phyloP scores from a whole-genome alignment of 495 filamentous ascomycete genomes.

The Neurospora sp. region DNA sequence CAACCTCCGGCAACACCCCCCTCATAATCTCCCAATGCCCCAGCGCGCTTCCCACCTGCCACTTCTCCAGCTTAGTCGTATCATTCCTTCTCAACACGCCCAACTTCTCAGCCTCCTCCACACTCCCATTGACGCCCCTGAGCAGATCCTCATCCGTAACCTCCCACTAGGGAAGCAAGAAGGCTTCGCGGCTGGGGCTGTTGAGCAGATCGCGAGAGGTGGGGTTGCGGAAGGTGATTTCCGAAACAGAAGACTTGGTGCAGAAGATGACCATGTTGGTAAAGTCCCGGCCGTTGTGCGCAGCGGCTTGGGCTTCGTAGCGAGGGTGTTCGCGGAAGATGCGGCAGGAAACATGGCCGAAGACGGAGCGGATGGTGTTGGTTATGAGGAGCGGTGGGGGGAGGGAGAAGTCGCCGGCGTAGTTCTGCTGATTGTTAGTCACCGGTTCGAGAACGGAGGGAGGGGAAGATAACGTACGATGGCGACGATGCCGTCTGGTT shows the following conservation, averaged over 20 bases:
- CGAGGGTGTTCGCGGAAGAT: constrained; percentile 71
- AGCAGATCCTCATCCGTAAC: constrained; percentile 38
- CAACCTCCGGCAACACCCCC: constrained; percentile 59
- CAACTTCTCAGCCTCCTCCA: constrained; percentile 25
- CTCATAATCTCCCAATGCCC: constrained; percentile 92
- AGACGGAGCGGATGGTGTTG: constrained; percentile 59
- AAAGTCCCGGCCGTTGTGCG: constrained; percentile 51
- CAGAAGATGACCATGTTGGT: constrained; percentile 85
- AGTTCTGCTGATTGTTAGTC: too few relatives aligned
- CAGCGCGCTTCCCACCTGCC: constrained; percentile 63
- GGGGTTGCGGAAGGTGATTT: constrained; percentile 59
- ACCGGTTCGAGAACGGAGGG: too few relatives aligned
- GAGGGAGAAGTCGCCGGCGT: constrained; percentile 77
- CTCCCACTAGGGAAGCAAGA: constrained; percentile 66
- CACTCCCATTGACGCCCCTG: background rate
- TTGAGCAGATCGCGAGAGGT: constrained; percentile 57
- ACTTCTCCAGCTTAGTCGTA: constrained; percentile 51
- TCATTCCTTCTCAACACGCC: constrained; percentile 44
- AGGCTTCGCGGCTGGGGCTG: constrained; percentile 46
- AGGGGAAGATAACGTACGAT: constrained; percentile 55
- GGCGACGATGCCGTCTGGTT: constrained; percentile 72
- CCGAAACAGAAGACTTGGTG: too few relatives aligned
- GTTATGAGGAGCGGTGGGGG: constrained; percentile 62
- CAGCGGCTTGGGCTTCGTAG: constrained; percentile 23
- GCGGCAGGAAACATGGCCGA: constrained; percentile 58